Conservation (phyloP, 2,329 filamentous ascomycete species). For the Neoarthrinium moseri region DNA sequence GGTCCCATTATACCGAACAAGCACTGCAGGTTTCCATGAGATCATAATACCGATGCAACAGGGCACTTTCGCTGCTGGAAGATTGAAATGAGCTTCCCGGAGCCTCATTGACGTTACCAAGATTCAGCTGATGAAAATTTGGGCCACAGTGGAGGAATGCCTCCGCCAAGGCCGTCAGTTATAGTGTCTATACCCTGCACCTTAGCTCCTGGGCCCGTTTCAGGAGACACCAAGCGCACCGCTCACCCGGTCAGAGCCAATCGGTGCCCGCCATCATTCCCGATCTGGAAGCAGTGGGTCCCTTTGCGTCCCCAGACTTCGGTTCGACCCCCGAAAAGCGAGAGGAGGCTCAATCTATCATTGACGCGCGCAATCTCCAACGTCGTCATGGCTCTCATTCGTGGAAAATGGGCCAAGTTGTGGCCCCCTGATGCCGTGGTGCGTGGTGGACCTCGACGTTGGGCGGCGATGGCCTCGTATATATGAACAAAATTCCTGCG, state of each 20-base stretch:
- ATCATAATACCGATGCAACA: too few species aligned
- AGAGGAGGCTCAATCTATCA: slow-evolving; percentile 7
- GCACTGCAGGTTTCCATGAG: too few species aligned
- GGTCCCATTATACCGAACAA: too few species aligned
- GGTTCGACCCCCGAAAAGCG: neutral
- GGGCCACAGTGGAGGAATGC: neutral
- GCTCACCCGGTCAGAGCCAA: neutral
- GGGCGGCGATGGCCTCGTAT: slow-evolving; percentile 6
- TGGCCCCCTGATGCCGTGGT: neutral
- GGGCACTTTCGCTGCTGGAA: too few species aligned
- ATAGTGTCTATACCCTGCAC: slow-evolving; percentile 7
- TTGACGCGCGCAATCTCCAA: slow-evolving; percentile 7
- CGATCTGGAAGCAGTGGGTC: slow-evolving; percentile 1
- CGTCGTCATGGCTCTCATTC: slow-evolving; percentile 1
- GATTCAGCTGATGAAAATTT: too few species aligned
- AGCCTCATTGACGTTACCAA: too few species aligned
- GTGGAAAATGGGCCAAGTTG: slow-evolving; percentile 7
- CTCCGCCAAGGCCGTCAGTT: slow-evolving; percentile 4
- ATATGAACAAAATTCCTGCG: neutral
- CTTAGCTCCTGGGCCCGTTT: neutral
- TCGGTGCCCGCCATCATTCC: neutral
- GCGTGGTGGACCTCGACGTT: neutral
- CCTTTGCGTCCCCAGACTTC: slow-evolving; percentile 1
- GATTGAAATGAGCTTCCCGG: too few species aligned
- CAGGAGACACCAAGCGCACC: slow-evolving; percentile 6